Conservation (phyloP, 495 filamentous ascomycete species). For the Polyplosphaeria fusca region DNA sequence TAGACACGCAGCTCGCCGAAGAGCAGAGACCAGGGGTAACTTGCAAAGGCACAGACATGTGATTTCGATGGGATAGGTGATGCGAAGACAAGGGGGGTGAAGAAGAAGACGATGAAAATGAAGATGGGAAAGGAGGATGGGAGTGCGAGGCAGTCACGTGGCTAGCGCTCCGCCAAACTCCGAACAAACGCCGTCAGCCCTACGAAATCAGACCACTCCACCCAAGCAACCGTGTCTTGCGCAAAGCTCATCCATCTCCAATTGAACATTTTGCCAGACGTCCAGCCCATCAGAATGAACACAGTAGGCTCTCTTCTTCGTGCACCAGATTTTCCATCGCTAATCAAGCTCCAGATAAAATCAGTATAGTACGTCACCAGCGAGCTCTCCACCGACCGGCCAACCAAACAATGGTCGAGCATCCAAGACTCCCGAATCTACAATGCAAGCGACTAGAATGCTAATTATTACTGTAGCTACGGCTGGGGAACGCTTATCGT, state of each 20-base stretch:
- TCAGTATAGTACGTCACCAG: constrained; percentile 34
- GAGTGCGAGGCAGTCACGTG: too few relatives aligned
- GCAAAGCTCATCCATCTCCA: not conserved
- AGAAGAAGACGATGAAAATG: too few relatives aligned
- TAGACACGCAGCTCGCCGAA: too few relatives aligned
- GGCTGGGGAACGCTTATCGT: constrained; percentile 85
- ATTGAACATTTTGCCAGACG: constrained; percentile 3
- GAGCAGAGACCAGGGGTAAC: too few relatives aligned
- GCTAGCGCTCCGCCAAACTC: not conserved
- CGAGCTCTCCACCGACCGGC: not conserved
- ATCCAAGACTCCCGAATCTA: too few relatives aligned
- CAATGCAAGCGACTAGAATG: too few relatives aligned
- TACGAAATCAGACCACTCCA: constrained; percentile 4
- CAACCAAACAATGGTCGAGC: not conserved
- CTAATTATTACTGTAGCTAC: constrained; percentile 37
- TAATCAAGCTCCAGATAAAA: constrained; percentile 24
- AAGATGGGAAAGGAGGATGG: too few relatives aligned
- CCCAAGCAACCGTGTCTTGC: not conserved
- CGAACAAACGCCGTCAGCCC: constrained; percentile 18
- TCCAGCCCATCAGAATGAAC: constrained; percentile 15
- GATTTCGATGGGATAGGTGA: too few relatives aligned
- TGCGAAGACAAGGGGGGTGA: too few relatives aligned
- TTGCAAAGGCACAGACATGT: too few relatives aligned
- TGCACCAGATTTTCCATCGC: not conserved
- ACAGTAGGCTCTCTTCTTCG: constrained; percentile 19